Evolutionary conservation across 1,284 basidiomycete species (phyloP).

Genomic region (Trametes pubescens): DNA sequence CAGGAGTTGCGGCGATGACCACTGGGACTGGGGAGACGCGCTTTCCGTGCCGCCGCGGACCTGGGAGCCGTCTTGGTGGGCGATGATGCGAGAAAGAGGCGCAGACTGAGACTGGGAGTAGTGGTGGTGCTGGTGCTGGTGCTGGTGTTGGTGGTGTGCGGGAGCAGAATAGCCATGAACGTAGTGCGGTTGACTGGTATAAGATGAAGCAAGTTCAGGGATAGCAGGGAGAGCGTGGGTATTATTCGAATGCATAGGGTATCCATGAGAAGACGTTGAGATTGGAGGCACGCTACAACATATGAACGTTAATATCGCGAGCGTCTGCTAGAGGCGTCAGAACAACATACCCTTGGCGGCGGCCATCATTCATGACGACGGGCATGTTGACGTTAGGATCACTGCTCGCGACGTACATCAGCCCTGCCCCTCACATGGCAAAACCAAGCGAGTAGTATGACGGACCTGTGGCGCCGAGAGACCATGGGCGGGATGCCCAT

Average conservation of each 20-base stretch:
- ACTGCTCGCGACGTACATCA: slow-evolving; percentile 25
- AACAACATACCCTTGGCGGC: slow-evolving; percentile 58
- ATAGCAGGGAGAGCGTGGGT: slow-evolving; percentile 61
- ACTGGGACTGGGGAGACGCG: slow-evolving; percentile 35
- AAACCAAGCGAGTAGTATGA: not conserved
- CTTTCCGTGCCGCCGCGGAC: slow-evolving; percentile 33
- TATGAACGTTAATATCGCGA: slow-evolving; percentile 10
- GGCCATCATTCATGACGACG: slow-evolving; percentile 37
- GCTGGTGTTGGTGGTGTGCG: slow-evolving; percentile 42
- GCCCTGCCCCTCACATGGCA: not conserved
- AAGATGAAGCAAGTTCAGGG: slow-evolving; percentile 58
- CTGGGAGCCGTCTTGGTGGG: slow-evolving; percentile 36
- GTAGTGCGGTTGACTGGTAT: slow-evolving; percentile 40
- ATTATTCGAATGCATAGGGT: slow-evolving; percentile 46
- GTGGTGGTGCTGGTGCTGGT: slow-evolving; percentile 41
- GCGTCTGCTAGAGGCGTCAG: slow-evolving; percentile 5
- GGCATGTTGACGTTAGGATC: slow-evolving; percentile 36
- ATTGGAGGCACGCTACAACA: slow-evolving; percentile 26
- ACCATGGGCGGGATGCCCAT: slow-evolving; percentile 58
- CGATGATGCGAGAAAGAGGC: slow-evolving; percentile 35
- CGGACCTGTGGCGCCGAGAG: slow-evolving; percentile 61
- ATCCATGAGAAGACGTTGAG: slow-evolving; percentile 37
- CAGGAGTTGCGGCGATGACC: slow-evolving; percentile 43
- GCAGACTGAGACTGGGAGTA: slow-evolving; percentile 47
- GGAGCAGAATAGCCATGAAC: slow-evolving; percentile 50